Conservation (phyloP, 2,329 filamentous ascomycete genomes). For the Aspergillus unguis region DNA sequence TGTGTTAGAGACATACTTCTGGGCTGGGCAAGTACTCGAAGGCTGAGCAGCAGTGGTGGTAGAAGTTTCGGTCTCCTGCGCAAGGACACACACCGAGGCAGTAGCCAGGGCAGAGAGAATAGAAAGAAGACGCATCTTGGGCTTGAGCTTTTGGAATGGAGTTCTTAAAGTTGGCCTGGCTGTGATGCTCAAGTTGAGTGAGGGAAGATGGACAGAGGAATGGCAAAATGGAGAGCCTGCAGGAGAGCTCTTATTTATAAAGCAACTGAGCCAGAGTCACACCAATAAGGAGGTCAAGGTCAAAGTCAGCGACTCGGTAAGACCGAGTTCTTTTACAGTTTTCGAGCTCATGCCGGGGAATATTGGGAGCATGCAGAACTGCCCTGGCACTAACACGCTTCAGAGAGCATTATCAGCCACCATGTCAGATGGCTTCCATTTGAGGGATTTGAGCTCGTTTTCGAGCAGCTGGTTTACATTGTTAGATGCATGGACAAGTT, state of each 20-base stretch:
- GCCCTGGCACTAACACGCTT: not conserved
- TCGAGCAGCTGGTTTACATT: not conserved
- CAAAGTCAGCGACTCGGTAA: too few relatives aligned
- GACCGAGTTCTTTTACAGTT: too few relatives aligned
- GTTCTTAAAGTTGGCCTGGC: not conserved
- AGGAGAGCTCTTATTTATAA: not conserved
- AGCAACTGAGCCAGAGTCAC: not conserved
- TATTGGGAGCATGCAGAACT: not conserved
- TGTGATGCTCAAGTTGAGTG: not conserved
- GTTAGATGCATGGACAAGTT: too few relatives aligned
- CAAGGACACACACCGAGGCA: conserved; percentile 5
- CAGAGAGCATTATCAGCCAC: not conserved
- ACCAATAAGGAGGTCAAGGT: not conserved
- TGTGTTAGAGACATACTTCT: conserved; percentile 8
- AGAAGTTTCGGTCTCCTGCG: conserved; percentile 1
- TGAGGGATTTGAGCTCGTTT: not conserved
- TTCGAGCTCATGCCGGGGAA: not conserved
- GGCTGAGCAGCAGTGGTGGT: not conserved
- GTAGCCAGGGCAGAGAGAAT: conserved; percentile 7
- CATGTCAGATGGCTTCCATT: not conserved
- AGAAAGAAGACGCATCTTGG: conserved; percentile 10
- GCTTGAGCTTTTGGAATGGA: not conserved
- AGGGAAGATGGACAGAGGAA: not conserved
- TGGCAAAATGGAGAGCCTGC: not conserved
- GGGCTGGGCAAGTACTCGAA: conserved; percentile 5